phyloP scores from a whole-genome alignment of 495 filamentous ascomycete genomes.

The Elasticomyces elasticus region DNA sequence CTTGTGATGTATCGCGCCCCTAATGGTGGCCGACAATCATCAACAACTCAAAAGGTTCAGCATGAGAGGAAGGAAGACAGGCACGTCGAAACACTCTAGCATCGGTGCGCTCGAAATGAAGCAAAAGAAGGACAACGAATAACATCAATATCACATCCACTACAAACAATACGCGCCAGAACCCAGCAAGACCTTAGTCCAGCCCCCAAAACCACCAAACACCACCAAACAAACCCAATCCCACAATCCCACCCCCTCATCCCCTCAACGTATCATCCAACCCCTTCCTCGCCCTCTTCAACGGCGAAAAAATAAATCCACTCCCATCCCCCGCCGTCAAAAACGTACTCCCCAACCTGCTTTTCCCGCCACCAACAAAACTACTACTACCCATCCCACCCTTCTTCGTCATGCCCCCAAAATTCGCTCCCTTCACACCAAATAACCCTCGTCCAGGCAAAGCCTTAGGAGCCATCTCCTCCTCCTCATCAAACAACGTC shows the following conservation, averaged over 20 bases:
- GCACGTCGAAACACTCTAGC: no score
- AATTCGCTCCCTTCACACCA: constrained; percentile 23
- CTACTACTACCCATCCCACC: constrained; percentile 21
- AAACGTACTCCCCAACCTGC: constrained; percentile 19
- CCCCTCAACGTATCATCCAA: constrained; percentile 23
- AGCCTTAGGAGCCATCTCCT: constrained; percentile 40
- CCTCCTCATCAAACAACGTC: constrained; percentile 64
- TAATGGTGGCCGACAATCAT: no score
- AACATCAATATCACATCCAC: no score
- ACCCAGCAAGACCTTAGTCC: no score
- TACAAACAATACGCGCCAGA: background rate
- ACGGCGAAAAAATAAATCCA: constrained; percentile 55
- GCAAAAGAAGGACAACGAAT: no score
- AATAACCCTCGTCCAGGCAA: constrained; percentile 17
- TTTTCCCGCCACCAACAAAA: constrained; percentile 17
- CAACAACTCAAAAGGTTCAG: no score
- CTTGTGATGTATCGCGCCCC: no score
- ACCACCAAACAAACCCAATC: no score
- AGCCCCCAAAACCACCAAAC: background rate
- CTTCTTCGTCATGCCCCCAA: constrained; percentile 20
- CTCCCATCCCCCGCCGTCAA: constrained; percentile 33
- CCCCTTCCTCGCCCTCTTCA: constrained; percentile 66
- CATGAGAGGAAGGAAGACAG: no score
- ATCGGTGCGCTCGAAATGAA: no score
- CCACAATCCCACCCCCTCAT: constrained; percentile 3